Conservation (phyloP, 345 rosid species). For the Anacardium occidentale region DNA sequence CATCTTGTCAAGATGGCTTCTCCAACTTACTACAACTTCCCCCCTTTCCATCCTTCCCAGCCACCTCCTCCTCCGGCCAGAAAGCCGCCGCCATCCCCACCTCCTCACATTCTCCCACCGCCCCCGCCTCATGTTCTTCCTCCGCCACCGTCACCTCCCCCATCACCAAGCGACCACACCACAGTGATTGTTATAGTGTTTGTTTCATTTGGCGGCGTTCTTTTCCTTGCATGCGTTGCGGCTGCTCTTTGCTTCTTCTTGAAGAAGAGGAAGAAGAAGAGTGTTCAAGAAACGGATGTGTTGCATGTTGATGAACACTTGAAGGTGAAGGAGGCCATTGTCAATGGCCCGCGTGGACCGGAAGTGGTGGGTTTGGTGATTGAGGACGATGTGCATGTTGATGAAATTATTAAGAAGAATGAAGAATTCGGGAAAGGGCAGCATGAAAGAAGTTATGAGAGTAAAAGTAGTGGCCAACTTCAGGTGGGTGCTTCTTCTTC, state of each 20-base stretch:
- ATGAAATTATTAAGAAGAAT: constrained; percentile 38
- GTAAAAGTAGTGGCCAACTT: background rate
- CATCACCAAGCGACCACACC: constrained; percentile 46
- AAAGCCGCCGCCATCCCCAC: constrained; percentile 14
- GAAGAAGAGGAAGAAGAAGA: constrained; percentile 51
- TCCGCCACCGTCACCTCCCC: constrained; percentile 16
- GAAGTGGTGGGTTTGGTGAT: constrained; percentile 43
- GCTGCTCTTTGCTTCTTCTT: constrained; percentile 41
- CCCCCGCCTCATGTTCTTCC: too few species aligned
- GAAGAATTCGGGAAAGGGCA: constrained; percentile 29
- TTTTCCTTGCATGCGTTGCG: constrained; percentile 49
- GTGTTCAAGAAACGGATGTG: constrained; percentile 25
- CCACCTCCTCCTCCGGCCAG: constrained; percentile 16
- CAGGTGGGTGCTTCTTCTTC: constrained; percentile 17
- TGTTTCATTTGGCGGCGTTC: constrained; percentile 55
- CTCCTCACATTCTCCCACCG: constrained; percentile 18
- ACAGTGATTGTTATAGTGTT: constrained; percentile 52
- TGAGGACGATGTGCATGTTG: constrained; percentile 55
- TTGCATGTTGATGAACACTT: constrained; percentile 52
- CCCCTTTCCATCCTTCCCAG: constrained; percentile 24
- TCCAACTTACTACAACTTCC: constrained; percentile 30
- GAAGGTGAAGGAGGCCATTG: constrained; percentile 56
- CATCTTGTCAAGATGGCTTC: constrained; percentile 39
- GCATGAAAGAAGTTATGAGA: constrained; percentile 12
- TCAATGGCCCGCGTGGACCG: constrained; percentile 49